These are phyloP conservation scores for Boeremia lycopersici DNA, from an alignment of 2,329 filamentous ascomycete species.

Conservation along the genomic window DNA sequence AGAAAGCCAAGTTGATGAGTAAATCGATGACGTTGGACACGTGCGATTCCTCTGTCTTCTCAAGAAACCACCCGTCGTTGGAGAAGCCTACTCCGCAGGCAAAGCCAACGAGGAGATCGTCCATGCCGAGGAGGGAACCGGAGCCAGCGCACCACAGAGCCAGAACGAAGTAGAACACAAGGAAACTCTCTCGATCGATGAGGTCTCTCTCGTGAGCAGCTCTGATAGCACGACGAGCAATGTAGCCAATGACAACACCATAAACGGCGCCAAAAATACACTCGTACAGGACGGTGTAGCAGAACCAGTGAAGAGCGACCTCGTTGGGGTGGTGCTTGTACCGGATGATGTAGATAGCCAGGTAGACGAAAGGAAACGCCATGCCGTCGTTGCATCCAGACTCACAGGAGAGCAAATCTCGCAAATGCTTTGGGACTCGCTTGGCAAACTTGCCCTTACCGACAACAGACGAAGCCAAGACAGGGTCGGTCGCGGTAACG, in stretches of 20 bases:
- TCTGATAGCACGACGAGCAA: slow-evolving; percentile 88
- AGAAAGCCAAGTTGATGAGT: slow-evolving; percentile 95
- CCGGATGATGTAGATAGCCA: slow-evolving; percentile 86
- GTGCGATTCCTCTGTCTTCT: slow-evolving; percentile 97
- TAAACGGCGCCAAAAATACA: slow-evolving; percentile 91
- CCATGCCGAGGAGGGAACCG: slow-evolving; percentile 86
- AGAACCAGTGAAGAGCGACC: slow-evolving; percentile 85
- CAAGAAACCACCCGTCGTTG: slow-evolving; percentile 98
- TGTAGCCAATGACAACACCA: slow-evolving; percentile 86
- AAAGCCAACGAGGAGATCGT: slow-evolving; percentile 94
- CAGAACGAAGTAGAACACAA: slow-evolving; percentile 98
- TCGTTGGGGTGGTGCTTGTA: slow-evolving; percentile 72
- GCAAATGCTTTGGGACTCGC: slow-evolving; percentile 93
- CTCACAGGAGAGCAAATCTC: slow-evolving; percentile 92
- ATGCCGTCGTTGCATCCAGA: slow-evolving; percentile 99
- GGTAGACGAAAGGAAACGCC: slow-evolving; percentile 97
- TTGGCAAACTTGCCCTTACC: slow-evolving; percentile 99
- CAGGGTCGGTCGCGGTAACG: slow-evolving; percentile 95
- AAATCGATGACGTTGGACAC: slow-evolving; percentile 99
- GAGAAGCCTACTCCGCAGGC: slow-evolving; percentile 97
- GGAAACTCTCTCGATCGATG: slow-evolving; percentile 94
- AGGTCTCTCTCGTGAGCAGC: slow-evolving; percentile 81
- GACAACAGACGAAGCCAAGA: slow-evolving; percentile 95
- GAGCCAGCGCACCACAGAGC: slow-evolving; percentile 95
- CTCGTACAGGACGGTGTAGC: slow-evolving; percentile 90